These are phyloP conservation scores for Phytopythium chamaehyphon DNA, from an alignment of 352 stramenopile species.

Conservation along the genomic window DNA sequence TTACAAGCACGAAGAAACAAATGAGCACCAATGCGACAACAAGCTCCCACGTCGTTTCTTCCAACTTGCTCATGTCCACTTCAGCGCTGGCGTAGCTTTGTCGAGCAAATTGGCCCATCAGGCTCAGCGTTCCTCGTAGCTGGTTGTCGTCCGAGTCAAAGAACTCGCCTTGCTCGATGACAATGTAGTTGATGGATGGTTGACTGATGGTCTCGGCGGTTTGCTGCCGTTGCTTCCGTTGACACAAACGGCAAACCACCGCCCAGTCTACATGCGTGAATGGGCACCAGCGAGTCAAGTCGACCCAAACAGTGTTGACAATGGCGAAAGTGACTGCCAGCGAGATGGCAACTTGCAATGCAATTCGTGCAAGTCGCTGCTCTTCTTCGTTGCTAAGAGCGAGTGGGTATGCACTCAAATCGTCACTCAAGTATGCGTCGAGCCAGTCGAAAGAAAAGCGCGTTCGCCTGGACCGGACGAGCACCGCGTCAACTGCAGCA, in stretches of 20 bases:
- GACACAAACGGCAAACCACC: constrained; percentile 4
- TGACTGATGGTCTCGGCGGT: constrained; percentile 4
- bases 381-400: constrained; percentile 4
- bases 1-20: constrained; percentile 5
- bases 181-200: constrained; percentile 18
- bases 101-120: constrained; percentile 5
- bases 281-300: constrained; percentile 21
- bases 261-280: constrained; percentile 6
- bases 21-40: constrained; percentile 6
- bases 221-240: background rate
- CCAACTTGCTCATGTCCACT: background rate
- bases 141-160: constrained; percentile 19
- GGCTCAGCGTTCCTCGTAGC: constrained; percentile 15
- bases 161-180: constrained; percentile 17
- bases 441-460: constrained; percentile 13
- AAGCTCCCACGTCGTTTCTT: constrained; percentile 9
- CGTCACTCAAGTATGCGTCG: constrained; percentile 11
- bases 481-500: constrained; percentile 19
- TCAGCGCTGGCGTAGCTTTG: constrained; percentile 13
- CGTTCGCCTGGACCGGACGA: constrained; percentile 6
- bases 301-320: constrained; percentile 16
- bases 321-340: constrained; percentile 12
- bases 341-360: constrained; percentile 4
- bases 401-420: background rate
- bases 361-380: constrained; percentile 1